phyloP scores from a whole-genome alignment of 148 eudicot species.

The Hydrangea macrophylla region DNA sequence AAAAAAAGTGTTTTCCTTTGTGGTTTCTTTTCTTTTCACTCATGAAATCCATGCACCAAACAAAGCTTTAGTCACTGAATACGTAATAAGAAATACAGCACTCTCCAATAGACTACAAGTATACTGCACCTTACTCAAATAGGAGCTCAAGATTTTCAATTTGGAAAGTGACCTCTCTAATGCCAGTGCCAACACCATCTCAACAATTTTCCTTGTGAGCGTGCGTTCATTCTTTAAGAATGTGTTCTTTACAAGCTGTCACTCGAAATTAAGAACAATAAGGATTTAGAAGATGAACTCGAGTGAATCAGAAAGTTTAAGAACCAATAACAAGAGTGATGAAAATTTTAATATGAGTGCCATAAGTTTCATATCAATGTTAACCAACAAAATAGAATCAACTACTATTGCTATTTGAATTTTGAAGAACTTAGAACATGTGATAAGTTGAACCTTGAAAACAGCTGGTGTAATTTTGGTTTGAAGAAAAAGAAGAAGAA shows the following conservation, averaged over 20 bases:
- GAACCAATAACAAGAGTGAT: background rate
- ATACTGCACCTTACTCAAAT: conserved; percentile 8
- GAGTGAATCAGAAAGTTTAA: background rate
- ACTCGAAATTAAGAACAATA: background rate
- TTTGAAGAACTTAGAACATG: background rate
- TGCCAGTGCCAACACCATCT: conserved; percentile 18
- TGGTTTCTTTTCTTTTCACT: too few relatives aligned
- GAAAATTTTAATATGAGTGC: background rate
- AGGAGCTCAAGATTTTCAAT: conserved; percentile 17
- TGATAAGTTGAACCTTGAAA: background rate
- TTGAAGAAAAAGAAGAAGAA: background rate
- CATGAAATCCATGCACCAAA: background rate
- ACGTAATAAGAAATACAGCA: background rate
- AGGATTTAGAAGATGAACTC: background rate
- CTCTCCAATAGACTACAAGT: background rate
- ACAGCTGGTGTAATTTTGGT: background rate
- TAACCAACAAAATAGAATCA: too few relatives aligned
- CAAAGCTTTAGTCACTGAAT: background rate
- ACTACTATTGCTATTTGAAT: background rate
- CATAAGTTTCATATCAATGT: background rate
- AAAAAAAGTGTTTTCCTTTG: too few relatives aligned
- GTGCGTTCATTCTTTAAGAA: conserved; percentile 19
- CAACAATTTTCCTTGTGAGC: conserved; percentile 19
- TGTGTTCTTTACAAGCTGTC: conserved; percentile 21
- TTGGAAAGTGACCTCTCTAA: conserved; percentile 19